These are phyloP conservation scores for Scenedesmus sp. DNA, from an alignment of 163 green algal species.

Conservation along the genomic window DNA sequence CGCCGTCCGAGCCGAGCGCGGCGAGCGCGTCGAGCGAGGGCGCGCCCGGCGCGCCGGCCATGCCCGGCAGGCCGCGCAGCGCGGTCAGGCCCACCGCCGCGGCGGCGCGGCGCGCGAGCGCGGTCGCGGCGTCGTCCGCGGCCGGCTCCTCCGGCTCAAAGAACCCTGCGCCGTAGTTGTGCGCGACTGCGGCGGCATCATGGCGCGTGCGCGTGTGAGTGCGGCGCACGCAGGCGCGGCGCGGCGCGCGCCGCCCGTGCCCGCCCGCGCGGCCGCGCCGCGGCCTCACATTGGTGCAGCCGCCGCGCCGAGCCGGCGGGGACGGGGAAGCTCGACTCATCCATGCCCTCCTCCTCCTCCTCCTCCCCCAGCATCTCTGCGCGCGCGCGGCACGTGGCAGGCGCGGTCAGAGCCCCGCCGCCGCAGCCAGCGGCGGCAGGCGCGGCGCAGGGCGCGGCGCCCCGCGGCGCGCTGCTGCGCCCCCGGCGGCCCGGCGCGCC, in stretches of 20 bases:
- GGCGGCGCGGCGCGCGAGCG: too few species aligned
- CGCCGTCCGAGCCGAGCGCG: too few species aligned
- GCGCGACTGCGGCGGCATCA: background rate
- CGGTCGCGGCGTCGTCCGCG: background rate
- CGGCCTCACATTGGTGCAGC: conserved; percentile 2
- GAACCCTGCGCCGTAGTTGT: conserved; percentile 8
- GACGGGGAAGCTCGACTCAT: too few species aligned
- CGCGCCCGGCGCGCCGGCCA: background rate
- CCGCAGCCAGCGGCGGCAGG: too few species aligned
- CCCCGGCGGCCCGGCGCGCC: too few species aligned
- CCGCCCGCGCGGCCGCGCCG: too few species aligned
- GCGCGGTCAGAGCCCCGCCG: too few species aligned
- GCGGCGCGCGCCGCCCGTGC: too few species aligned
- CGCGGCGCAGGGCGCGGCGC: too few species aligned
- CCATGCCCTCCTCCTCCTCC: conserved; percentile 9
- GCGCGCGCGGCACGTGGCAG: background rate
- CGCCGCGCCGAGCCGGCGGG: background rate
- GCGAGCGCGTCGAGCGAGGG: background rate
- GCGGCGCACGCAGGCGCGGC: too few species aligned
- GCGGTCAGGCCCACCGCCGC: conserved; percentile 8
- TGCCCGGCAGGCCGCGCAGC: background rate
- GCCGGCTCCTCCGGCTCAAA: conserved; percentile 16
- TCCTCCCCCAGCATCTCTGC: conserved; percentile 4
- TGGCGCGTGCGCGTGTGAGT: too few species aligned
- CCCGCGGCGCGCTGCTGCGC: too few species aligned